Evolutionary conservation across 108 stramenopile species (phyloP).

Genomic region (Cyclotella choctawhatcheeana): DNA sequence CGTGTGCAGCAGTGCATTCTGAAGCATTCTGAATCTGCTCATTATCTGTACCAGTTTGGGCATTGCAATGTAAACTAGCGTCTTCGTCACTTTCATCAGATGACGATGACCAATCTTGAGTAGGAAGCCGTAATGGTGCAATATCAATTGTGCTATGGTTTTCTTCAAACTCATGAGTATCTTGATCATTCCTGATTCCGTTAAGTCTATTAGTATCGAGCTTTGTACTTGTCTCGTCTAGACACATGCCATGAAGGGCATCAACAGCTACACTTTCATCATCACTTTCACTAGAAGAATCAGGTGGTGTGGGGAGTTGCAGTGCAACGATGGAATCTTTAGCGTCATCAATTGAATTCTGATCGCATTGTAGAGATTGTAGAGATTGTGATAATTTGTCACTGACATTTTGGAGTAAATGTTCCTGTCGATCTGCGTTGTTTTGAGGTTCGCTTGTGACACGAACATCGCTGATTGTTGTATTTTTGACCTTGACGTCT

Average conservation of each 20-base stretch:
- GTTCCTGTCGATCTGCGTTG: no score
- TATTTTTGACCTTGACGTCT: no score
- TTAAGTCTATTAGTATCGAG: background rate
- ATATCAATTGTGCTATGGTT: background rate
- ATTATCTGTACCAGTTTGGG: no score
- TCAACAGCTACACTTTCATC: constrained; percentile 26
- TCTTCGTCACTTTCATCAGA: constrained; percentile 30
- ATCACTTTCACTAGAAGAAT: constrained; percentile 50
- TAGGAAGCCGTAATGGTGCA: constrained; percentile 30
- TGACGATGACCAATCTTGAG: constrained; percentile 36
- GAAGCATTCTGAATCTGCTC: no score
- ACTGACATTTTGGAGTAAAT: no score
- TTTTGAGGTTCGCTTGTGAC: background rate
- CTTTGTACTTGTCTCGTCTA: background rate
- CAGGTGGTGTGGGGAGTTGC: constrained; percentile 48
- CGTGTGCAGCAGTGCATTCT: no score
- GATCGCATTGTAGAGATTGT: no score
- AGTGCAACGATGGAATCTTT: constrained; percentile 22
- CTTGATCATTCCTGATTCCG: background rate
- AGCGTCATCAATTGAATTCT: background rate
- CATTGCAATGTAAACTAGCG: no score
- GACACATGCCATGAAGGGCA: background rate
- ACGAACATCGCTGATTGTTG: background rate
- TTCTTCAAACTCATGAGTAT: constrained; percentile 15
- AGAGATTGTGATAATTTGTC: no score